Evolutionary conservation across 768 basidiomycete species (phyloP).

Genomic region (Calvatia gigantea): DNA sequence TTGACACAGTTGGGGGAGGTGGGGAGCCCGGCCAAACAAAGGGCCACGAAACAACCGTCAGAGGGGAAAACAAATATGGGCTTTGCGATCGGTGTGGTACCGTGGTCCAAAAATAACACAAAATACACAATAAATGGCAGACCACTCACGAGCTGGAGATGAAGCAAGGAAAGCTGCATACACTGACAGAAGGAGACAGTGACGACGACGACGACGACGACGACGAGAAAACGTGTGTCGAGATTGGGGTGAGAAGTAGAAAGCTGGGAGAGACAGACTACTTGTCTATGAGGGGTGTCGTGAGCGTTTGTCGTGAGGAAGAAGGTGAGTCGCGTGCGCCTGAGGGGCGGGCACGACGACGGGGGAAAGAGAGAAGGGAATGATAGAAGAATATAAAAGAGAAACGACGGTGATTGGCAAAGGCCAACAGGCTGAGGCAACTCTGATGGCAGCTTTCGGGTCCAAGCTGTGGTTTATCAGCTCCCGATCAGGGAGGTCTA

Average conservation of each 20-base stretch:
- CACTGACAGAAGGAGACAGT: not conserved
- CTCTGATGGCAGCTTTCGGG: constrained; percentile 15
- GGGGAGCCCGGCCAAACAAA: not conserved
- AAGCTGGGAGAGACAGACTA: constrained; percentile 19
- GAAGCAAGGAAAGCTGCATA: constrained; percentile 5
- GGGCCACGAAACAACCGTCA: not conserved
- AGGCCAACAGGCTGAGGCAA: constrained; percentile 23
- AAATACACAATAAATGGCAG: not conserved
- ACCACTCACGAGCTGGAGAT: constrained; percentile 6
- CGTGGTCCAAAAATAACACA: constrained; percentile 7
- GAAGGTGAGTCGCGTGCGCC: constrained; percentile 21
- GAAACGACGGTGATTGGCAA: constrained; percentile 20
- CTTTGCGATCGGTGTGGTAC: not conserved
- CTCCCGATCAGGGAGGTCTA: constrained; percentile 15
- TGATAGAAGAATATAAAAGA: constrained; percentile 25
- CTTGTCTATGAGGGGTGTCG: constrained; percentile 25
- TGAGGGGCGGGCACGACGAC: constrained; percentile 40
- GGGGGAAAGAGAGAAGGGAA: constrained; percentile 27
- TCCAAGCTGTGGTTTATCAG: constrained; percentile 16
- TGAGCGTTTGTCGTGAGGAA: constrained; percentile 44
- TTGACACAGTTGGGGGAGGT: not conserved
- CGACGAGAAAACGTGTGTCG: constrained; percentile 16
- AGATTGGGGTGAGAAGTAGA: constrained; percentile 1
- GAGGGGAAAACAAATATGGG: constrained; percentile 3
- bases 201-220: constrained; percentile 11